Conservation (phyloP, 257 asterid genomes). For the Solanum rostratum region DNA sequence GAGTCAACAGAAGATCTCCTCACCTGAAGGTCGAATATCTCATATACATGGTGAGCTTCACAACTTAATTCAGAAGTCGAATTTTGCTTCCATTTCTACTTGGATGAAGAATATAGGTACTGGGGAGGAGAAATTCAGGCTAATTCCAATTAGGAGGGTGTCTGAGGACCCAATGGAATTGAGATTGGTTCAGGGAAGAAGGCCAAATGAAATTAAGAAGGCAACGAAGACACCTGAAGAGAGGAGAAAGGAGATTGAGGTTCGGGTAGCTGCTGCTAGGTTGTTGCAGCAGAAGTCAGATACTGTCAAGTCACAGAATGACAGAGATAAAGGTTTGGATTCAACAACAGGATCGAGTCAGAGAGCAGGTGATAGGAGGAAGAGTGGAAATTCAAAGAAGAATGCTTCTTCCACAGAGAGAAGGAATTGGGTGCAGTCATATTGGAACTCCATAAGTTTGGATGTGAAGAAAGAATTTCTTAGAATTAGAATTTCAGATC, state of each 20-base stretch:
- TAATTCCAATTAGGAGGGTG: slow-evolving; percentile 61
- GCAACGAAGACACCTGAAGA: slow-evolving; percentile 72
- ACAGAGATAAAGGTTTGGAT: slow-evolving; percentile 41
- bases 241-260: slow-evolving; percentile 79
- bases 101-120: slow-evolving; percentile 72
- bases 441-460: slow-evolving; percentile 47
- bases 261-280: slow-evolving; percentile 76
- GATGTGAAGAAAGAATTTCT: slow-evolving; percentile 46
- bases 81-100: slow-evolving; percentile 61
- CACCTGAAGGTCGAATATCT: slow-evolving; percentile 42
- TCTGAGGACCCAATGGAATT: slow-evolving; percentile 80
- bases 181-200: slow-evolving; percentile 48
- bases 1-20: slow-evolving; percentile 55
- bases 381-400: slow-evolving; percentile 43
- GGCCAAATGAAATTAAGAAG: slow-evolving; percentile 77
- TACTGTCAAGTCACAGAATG: slow-evolving; percentile 23
- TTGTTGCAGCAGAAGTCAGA: slow-evolving; percentile 64
- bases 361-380: slow-evolving; percentile 44
- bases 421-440: slow-evolving; percentile 49
- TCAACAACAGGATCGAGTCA: slow-evolving; percentile 35
- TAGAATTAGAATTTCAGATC: slow-evolving; percentile 35
- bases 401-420: slow-evolving; percentile 52
- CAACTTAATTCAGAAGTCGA: slow-evolving; percentile 65
- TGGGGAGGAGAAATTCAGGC: slow-evolving; percentile 67
- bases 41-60: slow-evolving; percentile 58